phyloP scores from a whole-genome alignment of 176 grass and related monocot genomes.

The Tuctoria greenei region DNA sequence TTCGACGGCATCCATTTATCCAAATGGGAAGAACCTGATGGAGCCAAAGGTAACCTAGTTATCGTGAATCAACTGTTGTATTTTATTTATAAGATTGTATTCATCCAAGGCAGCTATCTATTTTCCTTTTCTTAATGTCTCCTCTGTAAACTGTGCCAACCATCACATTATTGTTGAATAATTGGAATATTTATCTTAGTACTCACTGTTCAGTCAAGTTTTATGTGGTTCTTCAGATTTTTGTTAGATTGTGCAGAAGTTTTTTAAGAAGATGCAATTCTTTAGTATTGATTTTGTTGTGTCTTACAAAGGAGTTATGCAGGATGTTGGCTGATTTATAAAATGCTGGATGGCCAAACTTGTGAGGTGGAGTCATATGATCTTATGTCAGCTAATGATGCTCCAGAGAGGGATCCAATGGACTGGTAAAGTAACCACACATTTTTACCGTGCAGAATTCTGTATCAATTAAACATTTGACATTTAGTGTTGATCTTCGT shows the following conservation, averaged over 20 bases:
- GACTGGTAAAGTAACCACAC: conserved; percentile 60
- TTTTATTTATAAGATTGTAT: neutral
- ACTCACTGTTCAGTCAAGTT: neutral
- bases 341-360: conserved; percentile 51
- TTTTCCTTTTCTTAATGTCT: neutral
- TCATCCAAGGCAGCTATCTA: neutral
- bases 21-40: conserved; percentile 99
- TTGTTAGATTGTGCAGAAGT: conserved; percentile 12
- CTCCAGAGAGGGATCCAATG: conserved; percentile 88
- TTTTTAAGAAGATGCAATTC: conserved; percentile 29
- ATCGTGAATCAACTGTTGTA: neutral
- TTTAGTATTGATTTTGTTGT: conserved; percentile 19
- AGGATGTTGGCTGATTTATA: conserved; percentile 95
- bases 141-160: neutral
- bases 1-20: conserved; percentile 75
- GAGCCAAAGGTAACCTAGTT: conserved; percentile 73
- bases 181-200: conserved; percentile 11
- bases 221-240: conserved; percentile 13
- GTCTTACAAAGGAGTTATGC: conserved; percentile 35
- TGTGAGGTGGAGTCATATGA: conserved; percentile 79
- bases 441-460: neutral
- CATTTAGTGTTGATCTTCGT: neutral
- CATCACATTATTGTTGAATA: conserved; percentile 6
- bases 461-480: neutral
- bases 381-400: conserved; percentile 94